Evolutionary conservation across 116 monocot species (phyloP).

Genomic region (Papilionanthe hybrid): DNA sequence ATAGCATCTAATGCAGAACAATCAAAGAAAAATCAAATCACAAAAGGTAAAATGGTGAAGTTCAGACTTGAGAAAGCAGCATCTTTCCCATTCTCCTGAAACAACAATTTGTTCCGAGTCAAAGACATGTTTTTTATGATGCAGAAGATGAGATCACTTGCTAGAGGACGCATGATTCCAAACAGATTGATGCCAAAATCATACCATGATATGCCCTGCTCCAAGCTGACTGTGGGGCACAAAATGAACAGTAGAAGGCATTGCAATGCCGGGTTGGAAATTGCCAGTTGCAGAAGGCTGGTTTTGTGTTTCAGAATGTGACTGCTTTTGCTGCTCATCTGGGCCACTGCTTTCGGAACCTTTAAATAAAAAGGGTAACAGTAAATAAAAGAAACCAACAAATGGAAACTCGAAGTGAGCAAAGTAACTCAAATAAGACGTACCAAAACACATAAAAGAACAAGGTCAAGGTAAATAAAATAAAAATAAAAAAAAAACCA

Average conservation of each 20-base stretch:
- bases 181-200: neutral
- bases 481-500: neutral
- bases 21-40: neutral
- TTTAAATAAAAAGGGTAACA: neutral
- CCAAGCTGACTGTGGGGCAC: conserved; percentile 24
- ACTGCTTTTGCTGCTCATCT: conserved; percentile 33
- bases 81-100: neutral
- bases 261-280: conserved; percentile 18
- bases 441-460: neutral
- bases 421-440: neutral
- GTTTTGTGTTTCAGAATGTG: conserved; percentile 22
- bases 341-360: conserved; percentile 21
- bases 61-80: neutral
- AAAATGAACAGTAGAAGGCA: conserved; percentile 26
- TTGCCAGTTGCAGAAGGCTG: conserved; percentile 9
- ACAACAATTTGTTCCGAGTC: neutral
- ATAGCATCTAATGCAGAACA: neutral
- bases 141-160: neutral
- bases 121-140: neutral
- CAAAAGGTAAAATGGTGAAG: neutral
- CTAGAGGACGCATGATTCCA: neutral
- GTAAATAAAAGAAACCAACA: neutral
- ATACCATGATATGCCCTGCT: conserved; percentile 21
- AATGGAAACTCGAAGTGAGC: neutral
- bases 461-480: neutral